Base-by-base conservation (phyloP, 129 eudicot genomes). In the Flaveria bidentis region DNA sequence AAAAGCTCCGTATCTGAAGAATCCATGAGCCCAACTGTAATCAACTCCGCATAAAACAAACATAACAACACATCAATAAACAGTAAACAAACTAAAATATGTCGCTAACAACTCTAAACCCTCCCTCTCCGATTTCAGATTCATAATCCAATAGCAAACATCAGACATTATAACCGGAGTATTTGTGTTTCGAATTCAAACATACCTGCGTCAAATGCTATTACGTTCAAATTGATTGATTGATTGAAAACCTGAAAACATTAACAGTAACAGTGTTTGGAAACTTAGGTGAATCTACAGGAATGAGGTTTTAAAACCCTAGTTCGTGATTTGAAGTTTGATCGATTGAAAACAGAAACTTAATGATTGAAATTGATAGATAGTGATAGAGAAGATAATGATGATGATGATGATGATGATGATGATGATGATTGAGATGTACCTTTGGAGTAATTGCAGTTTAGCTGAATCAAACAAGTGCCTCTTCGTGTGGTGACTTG, bases 1-100 rank as follows among this genome's bases (percentile, higher is more conserved):
- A 86, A 84, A 71, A 69, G 78, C 63, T 86, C 88, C 49, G 80
- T 76, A 2, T 75, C 76, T 33, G 80, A 72, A 41, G 87, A 88
- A 85, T 74, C 82, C 92, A 88, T 88, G 26, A 71, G 2, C 69
- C 84, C 77, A 57, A 65, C 72, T 66, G 56, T 55, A 45, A 68
- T 52, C n/a, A 73, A 20, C 78, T 63, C 77, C 62, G 42, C 42
- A 45, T 45, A 25, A 36, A 36, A 36, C 41, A 82, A 64, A 71
- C 62, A 52, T 20, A 64, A 14, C 67, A 22, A 50, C 11, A 63
- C 39, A 44, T 56, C 36, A 39, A 42, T 22, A 60, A 22, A 46
- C 68, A 11, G 53, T 73, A 46, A 6, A 14, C 45, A 0, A 36
- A 36, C 41, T 4, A 36, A 36, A 36, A 36, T 0, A 0, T 36